Percentiles rank a stretch among this genome's conserved stretches.
These are phyloP conservation scores for Solanum ossicruentum DNA, from an alignment of 257 asterid genomes.

Conservation along the genomic window DNA sequence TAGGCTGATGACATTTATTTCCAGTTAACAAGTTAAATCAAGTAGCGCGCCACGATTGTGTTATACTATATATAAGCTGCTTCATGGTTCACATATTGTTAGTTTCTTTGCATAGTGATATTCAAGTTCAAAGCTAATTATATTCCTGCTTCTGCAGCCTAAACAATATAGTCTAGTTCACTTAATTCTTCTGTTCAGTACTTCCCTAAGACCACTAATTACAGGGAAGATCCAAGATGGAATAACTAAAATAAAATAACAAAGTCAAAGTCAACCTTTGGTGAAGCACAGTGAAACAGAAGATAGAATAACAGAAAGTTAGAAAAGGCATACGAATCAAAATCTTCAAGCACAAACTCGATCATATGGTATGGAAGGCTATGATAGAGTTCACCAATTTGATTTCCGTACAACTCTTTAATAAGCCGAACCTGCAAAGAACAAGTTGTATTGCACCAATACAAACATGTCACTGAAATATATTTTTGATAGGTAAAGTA, in stretches of 20 bases:
- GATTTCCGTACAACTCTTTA: conserved; percentile 95
- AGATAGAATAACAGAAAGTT: conserved; percentile 2
- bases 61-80: background rate
- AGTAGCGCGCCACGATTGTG: background rate
- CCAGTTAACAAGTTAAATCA: background rate
- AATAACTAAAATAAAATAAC: background rate
- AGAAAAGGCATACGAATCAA: conserved; percentile 52
- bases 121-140: background rate
- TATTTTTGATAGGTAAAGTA: background rate
- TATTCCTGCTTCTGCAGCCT: background rate
- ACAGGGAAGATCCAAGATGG: background rate
- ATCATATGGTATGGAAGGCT: conserved; percentile 86
- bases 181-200: background rate
- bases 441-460: conserved; percentile 6
- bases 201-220: background rate
- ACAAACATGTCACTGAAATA: background rate
- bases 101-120: background rate
- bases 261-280: background rate
- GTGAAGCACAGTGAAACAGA: background rate
- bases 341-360: conserved; percentile 65
- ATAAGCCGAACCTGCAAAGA: conserved; percentile 76
- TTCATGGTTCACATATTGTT: background rate
- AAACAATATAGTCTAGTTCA: background rate
- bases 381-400: conserved; percentile 75
- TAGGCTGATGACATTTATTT: background rate